Percentiles rank a stretch among this genome's conserved stretches.
Evolutionary conservation across 1,284 basidiomycete genomes (phyloP).

Genomic region (Paramarasmius palmivorus): DNA sequence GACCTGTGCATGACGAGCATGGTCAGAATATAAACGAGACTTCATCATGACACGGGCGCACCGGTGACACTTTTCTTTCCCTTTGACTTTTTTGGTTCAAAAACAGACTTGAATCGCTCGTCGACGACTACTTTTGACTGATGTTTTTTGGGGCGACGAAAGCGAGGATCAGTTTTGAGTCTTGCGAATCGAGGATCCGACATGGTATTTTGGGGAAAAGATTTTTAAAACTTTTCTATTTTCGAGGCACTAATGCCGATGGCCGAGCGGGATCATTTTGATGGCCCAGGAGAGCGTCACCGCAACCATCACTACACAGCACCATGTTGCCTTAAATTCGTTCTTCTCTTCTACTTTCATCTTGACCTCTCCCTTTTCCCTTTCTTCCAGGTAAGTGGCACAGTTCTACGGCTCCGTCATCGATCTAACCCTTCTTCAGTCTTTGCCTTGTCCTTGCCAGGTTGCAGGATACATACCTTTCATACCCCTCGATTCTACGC

Average conservation of each 20-base stretch:
- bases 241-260: not conserved
- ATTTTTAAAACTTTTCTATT: not conserved
- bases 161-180: slow-evolving; percentile 90
- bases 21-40: slow-evolving; percentile 10
- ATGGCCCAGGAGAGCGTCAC: not conserved
- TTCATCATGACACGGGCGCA: slow-evolving; percentile 25
- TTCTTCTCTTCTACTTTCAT: slow-evolving; percentile 11
- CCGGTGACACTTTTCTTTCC: slow-evolving; percentile 46
- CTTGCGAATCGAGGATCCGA: slow-evolving; percentile 86
- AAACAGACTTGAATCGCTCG: slow-evolving; percentile 89
- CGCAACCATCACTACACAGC: not conserved
- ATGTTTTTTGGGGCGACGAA: slow-evolving; percentile 82
- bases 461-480: slow-evolving; percentile 37
- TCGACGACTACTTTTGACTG: slow-evolving; percentile 87
- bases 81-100: slow-evolving; percentile 49
- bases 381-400: slow-evolving; percentile 16
- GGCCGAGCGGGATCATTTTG: not conserved
- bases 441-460: slow-evolving; percentile 31
- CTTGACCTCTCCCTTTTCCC: slow-evolving; percentile 21
- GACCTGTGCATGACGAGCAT: slow-evolving; percentile 37
- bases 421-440: slow-evolving; percentile 25
- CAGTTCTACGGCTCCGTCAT: slow-evolving; percentile 20
- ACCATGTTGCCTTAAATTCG: not conserved
- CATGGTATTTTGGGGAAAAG: slow-evolving; percentile 44
- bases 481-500: slow-evolving; percentile 21